These are phyloP conservation scores for Zalaria sp. DNA, from an alignment of 2,329 filamentous ascomycete genomes.

Conservation along the genomic window DNA sequence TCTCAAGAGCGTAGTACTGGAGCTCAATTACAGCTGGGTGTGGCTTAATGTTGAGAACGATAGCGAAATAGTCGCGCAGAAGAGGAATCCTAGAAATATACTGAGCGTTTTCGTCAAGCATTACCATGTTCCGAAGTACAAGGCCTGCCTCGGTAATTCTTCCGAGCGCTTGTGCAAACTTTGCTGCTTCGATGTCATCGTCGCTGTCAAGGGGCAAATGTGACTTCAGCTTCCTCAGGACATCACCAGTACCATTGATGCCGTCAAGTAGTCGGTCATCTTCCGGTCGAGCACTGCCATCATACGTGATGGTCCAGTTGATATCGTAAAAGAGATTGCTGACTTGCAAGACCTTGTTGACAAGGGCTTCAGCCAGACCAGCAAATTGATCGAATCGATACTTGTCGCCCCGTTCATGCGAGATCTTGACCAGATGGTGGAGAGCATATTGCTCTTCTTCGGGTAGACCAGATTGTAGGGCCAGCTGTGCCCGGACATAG, in stretches of 20 bases:
- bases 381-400: conserved; percentile 90
- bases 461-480: conserved; percentile 64
- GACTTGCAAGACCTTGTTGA: conserved; percentile 71
- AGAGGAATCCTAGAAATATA: conserved; percentile 65
- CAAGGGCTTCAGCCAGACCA: conserved; percentile 72
- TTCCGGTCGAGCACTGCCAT: conserved; percentile 38
- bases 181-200: conserved; percentile 55
- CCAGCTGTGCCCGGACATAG: conserved; percentile 75
- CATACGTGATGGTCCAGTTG: conserved; percentile 67
- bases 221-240: conserved; percentile 56
- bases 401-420: conserved; percentile 85
- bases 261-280: conserved; percentile 48
- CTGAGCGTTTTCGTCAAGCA: conserved; percentile 73
- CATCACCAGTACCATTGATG: conserved; percentile 51
- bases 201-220: conserved; percentile 46
- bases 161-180: conserved; percentile 56
- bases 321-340: conserved; percentile 69
- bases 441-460: conserved; percentile 85
- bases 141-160: conserved; percentile 75
- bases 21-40: conserved; percentile 64
- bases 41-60: conserved; percentile 63
- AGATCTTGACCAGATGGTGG: conserved; percentile 90
- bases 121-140: conserved; percentile 91
- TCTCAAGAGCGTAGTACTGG: conserved; percentile 82
- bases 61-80: conserved; percentile 68